Evolutionary conservation across 441 rosid species (phyloP).

Genomic region (Erodium texanum): DNA sequence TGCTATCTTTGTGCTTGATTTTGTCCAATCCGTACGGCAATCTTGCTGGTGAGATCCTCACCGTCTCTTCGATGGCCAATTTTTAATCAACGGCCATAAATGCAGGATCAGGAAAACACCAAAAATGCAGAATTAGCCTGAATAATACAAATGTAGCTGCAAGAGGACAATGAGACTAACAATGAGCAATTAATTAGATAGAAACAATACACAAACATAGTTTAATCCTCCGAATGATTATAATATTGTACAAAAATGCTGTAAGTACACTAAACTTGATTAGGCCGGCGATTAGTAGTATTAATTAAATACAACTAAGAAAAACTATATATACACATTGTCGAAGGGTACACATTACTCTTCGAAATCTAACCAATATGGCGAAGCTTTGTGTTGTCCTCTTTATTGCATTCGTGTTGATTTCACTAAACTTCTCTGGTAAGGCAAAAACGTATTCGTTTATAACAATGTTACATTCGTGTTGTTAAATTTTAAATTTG

Average conservation of each 20-base stretch:
- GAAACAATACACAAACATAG: neutral
- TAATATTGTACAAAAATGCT: no score
- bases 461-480: neutral
- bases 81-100: neutral
- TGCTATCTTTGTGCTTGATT: neutral
- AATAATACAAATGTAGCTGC: no score
- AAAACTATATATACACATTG: neutral
- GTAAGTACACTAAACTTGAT: neutral
- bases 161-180: neutral
- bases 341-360: neutral
- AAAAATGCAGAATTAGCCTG: neutral
- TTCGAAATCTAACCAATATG: neutral
- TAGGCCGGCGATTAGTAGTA: slow-evolving; percentile 2
- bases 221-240: neutral
- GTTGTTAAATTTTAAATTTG: neutral
- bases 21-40: neutral
- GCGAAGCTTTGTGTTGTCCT: neutral
- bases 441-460: neutral
- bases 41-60: neutral
- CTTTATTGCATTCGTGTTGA: neutral
- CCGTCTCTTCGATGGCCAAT: neutral
- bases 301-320: neutral
- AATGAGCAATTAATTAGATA: slow-evolving; percentile 2
- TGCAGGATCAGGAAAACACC: neutral
- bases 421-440: neutral